These are phyloP conservation scores for Phaffia rhodozyma DNA, from an alignment of 1,284 basidiomycete genomes.

Conservation along the genomic window DNA sequence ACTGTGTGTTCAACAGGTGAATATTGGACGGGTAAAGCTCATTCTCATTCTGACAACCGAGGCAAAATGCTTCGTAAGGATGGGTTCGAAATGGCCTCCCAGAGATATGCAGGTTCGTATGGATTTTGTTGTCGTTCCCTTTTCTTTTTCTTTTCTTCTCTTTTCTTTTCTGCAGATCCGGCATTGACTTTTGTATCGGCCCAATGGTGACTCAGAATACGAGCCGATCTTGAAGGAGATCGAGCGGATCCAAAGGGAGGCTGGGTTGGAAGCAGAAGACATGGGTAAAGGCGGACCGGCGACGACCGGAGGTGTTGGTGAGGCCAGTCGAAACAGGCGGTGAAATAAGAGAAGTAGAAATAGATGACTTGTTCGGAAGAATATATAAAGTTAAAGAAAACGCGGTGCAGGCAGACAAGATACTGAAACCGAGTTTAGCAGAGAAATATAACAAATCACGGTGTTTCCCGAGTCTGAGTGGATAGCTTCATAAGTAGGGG, in stretches of 20 bases:
- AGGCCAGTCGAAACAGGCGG: conserved; percentile 28
- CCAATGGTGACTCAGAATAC: conserved; percentile 43
- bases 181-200: conserved; percentile 20
- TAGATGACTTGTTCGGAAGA: no score
- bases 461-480: no score
- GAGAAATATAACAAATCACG: no score
- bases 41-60: conserved; percentile 44
- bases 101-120: conserved; percentile 44
- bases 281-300: conserved; percentile 45
- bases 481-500: no score
- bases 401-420: no score
- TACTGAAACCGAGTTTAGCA: no score
- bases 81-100: conserved; percentile 60
- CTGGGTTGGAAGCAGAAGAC: conserved; percentile 76
- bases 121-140: not conserved
- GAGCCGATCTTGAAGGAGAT: conserved; percentile 69
- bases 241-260: conserved; percentile 69
- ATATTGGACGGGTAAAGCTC: conserved; percentile 70
- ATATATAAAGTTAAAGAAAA: no score
- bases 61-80: conserved; percentile 70
- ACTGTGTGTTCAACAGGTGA: conserved; percentile 41
- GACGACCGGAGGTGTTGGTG: conserved; percentile 25
- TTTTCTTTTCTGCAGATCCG: conserved; percentile 12
- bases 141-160: not conserved
- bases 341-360: not conserved